These are phyloP conservation scores for Trametes cingulata DNA, from an alignment of 768 basidiomycete species.

Conservation along the genomic window DNA sequence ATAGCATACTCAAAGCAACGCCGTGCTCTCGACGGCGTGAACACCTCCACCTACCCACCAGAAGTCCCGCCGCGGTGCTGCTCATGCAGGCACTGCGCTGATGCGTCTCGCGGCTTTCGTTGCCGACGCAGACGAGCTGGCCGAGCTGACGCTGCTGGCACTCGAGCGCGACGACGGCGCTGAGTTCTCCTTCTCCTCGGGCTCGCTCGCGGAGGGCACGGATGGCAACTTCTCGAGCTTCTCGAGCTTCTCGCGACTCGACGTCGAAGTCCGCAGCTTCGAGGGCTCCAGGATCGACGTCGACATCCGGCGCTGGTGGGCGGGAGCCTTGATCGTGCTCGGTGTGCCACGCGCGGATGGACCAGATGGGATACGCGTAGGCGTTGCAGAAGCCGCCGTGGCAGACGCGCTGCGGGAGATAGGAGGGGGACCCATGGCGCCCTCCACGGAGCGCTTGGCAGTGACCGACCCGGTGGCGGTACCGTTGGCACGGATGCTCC, in stretches of 20 bases:
- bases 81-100: constrained; percentile 25
- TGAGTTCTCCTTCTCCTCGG: constrained; percentile 52
- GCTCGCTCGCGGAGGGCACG: constrained; percentile 43
- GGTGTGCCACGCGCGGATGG: constrained; percentile 20
- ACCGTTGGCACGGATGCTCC: constrained; percentile 50
- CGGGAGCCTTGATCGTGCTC: constrained; percentile 22
- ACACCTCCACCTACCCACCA: neutral
- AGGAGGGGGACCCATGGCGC: constrained; percentile 52
- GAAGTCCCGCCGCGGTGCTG: neutral
- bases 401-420: constrained; percentile 14
- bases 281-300: constrained; percentile 34
- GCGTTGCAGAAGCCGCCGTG: constrained; percentile 18
- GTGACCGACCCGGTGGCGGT: constrained; percentile 18
- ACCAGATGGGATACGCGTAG: constrained; percentile 26
- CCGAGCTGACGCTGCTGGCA: constrained; percentile 4
- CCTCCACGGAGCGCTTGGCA: constrained; percentile 28
- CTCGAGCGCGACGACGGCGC: constrained; percentile 25
- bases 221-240: constrained; percentile 27
- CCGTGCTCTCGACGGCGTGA: neutral
- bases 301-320: constrained; percentile 21
- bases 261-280: constrained; percentile 35
- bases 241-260: constrained; percentile 30
- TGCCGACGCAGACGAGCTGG: constrained; percentile 5
- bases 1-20: constrained; percentile 16
- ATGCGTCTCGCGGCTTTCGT: constrained; percentile 23